Percentiles rank a stretch among this genome's conserved stretches.
These are phyloP conservation scores for Aschersonia sp. DNA, from an alignment of 2,329 filamentous ascomycete species.

Conservation along the genomic window DNA sequence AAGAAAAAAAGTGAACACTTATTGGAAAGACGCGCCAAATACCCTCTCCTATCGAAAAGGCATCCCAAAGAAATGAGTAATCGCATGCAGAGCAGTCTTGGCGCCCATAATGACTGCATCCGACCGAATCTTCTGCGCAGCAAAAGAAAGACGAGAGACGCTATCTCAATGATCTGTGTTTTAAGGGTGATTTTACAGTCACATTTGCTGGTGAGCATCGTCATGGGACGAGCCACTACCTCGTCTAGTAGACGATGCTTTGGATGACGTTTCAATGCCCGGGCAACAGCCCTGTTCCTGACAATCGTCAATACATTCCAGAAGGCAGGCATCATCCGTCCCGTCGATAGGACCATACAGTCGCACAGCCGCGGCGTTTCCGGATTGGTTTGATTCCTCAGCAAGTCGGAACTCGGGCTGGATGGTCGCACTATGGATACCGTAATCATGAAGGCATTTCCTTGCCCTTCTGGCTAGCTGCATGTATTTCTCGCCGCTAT, in stretches of 20 bases:
- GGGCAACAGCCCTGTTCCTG: slow-evolving; percentile 17
- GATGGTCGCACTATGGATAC: slow-evolving; percentile 94
- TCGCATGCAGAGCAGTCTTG: too few relatives aligned
- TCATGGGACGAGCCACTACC: not conserved
- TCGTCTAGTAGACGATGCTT: slow-evolving; percentile 19
- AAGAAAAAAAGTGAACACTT: too few relatives aligned
- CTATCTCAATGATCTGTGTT: not conserved
- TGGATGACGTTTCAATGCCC: slow-evolving; percentile 15
- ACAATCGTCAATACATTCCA: slow-evolving; percentile 29
- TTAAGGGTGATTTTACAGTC: not conserved
- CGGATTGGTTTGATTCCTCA: slow-evolving; percentile 24
- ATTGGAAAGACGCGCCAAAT: too few relatives aligned
- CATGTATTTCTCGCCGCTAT: slow-evolving; percentile 77
- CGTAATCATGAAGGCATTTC: slow-evolving; percentile 83
- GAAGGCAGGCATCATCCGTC: slow-evolving; percentile 26
- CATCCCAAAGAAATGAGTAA: too few relatives aligned
- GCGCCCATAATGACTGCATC: too few relatives aligned
- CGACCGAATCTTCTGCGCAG: too few relatives aligned
- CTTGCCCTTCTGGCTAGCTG: slow-evolving; percentile 68
- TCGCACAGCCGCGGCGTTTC: slow-evolving; percentile 18
- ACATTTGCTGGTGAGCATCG: not conserved
- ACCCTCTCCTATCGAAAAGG: too few relatives aligned
- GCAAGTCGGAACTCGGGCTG: slow-evolving; percentile 75
- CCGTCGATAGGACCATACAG: slow-evolving; percentile 19
- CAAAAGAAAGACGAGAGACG: too few relatives aligned